phyloP scores from a whole-genome alignment of 2,329 filamentous ascomycete genomes.

The Diaporthe batatas region DNA sequence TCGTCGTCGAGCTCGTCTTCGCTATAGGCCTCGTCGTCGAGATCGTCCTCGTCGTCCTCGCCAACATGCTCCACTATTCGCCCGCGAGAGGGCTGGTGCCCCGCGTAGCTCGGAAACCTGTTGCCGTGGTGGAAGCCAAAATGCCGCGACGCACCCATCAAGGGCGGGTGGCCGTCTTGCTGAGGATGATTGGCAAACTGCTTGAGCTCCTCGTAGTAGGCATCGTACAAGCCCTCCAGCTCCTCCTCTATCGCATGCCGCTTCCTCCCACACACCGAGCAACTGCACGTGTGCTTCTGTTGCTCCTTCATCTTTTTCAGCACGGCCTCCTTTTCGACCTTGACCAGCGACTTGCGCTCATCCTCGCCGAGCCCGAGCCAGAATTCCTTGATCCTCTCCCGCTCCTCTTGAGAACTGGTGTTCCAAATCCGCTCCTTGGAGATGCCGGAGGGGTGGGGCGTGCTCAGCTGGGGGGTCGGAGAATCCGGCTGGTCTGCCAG shows the following conservation, averaged over 20 bases:
- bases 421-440: slow-evolving; percentile 96
- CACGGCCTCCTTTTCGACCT: slow-evolving; percentile 98
- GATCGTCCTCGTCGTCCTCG: slow-evolving; percentile 68
- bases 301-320: slow-evolving; percentile 99
- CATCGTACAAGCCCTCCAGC: slow-evolving; percentile 96
- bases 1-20: slow-evolving; percentile 79
- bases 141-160: slow-evolving; percentile 76
- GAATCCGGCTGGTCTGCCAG: slow-evolving; percentile 50
- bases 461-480: slow-evolving; percentile 48
- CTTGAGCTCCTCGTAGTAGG: slow-evolving; percentile 97
- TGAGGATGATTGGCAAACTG: slow-evolving; percentile 87
- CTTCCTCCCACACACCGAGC: slow-evolving; percentile 96
- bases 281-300: slow-evolving; percentile 98
- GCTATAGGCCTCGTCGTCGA: slow-evolving; percentile 66
- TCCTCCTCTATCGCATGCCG: slow-evolving; percentile 98
- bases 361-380: slow-evolving; percentile 96
- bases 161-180: slow-evolving; percentile 78
- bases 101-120: slow-evolving; percentile 64
- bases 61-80: slow-evolving; percentile 78
- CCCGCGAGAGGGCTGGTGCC: slow-evolving; percentile 79
- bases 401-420: slow-evolving; percentile 92
- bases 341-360: slow-evolving; percentile 93
- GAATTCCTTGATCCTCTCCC: slow-evolving; percentile 97
- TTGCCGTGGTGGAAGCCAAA: slow-evolving; percentile 60
- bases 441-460: slow-evolving; percentile 58